A percentile compares a stretch with the other conserved stretches of the same genome.
Evolutionary conservation across 768 basidiomycete species (phyloP).

Genomic region (Cantharellus cinnabarinus): DNA sequence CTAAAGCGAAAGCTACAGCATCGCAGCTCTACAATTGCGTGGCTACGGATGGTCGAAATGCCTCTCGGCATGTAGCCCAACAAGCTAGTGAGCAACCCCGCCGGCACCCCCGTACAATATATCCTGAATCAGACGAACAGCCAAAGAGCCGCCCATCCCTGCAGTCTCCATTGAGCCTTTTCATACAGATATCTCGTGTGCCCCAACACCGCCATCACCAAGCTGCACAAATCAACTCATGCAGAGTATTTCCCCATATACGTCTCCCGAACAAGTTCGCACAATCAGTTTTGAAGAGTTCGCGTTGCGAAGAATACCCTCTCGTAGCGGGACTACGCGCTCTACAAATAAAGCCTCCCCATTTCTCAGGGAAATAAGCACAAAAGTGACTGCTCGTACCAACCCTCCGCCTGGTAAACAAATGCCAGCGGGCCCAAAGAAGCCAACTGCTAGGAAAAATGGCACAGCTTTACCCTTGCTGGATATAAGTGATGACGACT

Average conservation of each 20-base stretch:
- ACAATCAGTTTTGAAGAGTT: no score
- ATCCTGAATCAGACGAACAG: not conserved
- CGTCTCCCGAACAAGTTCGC: not conserved
- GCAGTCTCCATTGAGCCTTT: no score
- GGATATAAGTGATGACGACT: not conserved
- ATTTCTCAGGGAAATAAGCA: no score
- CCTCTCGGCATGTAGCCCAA: not conserved
- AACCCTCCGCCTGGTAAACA: no score
- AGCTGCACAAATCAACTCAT: not conserved
- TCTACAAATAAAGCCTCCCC: no score
- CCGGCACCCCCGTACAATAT: not conserved
- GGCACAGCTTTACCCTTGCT: no score
- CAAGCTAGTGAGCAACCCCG: not conserved
- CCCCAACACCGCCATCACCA: not conserved
- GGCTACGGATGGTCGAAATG: not conserved
- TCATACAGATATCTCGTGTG: not conserved
- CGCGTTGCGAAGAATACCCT: no score
- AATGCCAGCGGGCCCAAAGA: no score
- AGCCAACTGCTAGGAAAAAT: no score
- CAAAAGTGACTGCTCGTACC: no score
- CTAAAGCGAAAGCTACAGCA: not conserved
- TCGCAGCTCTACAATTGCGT: not conserved
- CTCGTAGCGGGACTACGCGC: no score
- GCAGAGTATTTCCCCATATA: not conserved
- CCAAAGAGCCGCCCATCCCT: not conserved